Evolutionary conservation across 2,329 filamentous ascomycete species (phyloP).

Genomic region (Ampelomyces quisqualis): DNA sequence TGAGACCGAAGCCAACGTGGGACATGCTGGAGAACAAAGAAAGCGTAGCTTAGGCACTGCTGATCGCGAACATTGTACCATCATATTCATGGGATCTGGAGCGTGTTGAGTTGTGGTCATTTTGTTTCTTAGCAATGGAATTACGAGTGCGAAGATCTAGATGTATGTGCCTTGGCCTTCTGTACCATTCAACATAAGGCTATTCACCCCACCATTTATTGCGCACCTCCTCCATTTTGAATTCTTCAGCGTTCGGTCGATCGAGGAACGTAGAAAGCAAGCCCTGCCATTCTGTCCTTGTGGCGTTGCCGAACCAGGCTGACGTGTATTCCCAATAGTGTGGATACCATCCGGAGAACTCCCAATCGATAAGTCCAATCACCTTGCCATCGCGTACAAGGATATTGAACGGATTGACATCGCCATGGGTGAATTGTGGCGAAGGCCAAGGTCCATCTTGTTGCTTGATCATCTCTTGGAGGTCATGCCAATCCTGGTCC

Average conservation of each 20-base stretch:
- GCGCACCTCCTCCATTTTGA: slow-evolving; percentile 47
- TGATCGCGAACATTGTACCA: neutral
- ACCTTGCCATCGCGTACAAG: slow-evolving; percentile 46
- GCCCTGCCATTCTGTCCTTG: slow-evolving; percentile 34
- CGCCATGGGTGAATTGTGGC: slow-evolving; percentile 54
- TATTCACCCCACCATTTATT: slow-evolving; percentile 9
- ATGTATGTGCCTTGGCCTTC: slow-evolving; percentile 15
- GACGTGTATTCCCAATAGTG: slow-evolving; percentile 51
- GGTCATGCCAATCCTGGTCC: slow-evolving; percentile 24
- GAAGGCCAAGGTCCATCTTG: neutral
- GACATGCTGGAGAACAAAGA: slow-evolving; percentile 29
- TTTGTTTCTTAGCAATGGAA: neutral
- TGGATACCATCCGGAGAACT: slow-evolving; percentile 52
- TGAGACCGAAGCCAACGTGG: slow-evolving; percentile 30
- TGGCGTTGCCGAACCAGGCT: slow-evolving; percentile 45
- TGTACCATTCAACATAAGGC: neutral
- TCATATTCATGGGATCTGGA: no score
- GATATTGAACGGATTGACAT: slow-evolving; percentile 52
- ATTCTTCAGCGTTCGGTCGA: slow-evolving; percentile 35
- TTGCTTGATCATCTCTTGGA: slow-evolving; percentile 14
- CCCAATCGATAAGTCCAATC: slow-evolving; percentile 52
- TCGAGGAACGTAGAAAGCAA: slow-evolving; percentile 13
- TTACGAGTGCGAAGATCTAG: neutral
- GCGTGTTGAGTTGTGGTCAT: no score
- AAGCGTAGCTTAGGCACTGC: slow-evolving; percentile 12